Base-by-base conservation (phyloP, 2,329 filamentous ascomycete species). In the Epichloe gansuensis region DNA sequence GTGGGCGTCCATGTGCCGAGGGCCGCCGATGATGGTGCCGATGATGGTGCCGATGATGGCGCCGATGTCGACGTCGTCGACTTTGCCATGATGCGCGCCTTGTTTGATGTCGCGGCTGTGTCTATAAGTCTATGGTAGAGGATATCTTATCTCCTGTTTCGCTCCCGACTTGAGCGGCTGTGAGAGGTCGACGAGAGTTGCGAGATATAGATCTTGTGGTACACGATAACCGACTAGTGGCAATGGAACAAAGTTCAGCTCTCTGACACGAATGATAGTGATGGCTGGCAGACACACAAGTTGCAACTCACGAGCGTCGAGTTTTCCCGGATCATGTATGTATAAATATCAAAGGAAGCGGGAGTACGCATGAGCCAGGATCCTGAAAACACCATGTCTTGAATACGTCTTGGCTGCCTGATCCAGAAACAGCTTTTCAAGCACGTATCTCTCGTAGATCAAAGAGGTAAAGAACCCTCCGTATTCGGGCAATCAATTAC, bases 331-430 rank as follows among this genome's bases (percentile, higher is more conserved):
- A 13, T 23, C 23, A 23, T 23, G 23, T 23, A 23, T 23, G 23
- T 31, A 31, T 31, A 31, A 9, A 9, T 31, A 31, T 9, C 27
- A 31, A 31, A 31, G 3, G 8, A 31, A 31, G 9, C 27, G 27
- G 27, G 27, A 31, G 8, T 31, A 31, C 27, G 8, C 8, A 3
- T 31, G 27, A 31, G 4, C 8, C 27, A 11, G 27, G 3, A 31
- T 31, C 27, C 8, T 11, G 13, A 25, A 49, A 35, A 6, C 47
- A 17, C 38, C 9, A 12, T 5, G 38, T 11, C 25, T 17, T 21
- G 15, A 6, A 42, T 43, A 45, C 49, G 46, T 34, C 54, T 53
- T 53, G 51, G 50, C 50, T 52, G 36, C 51, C 43, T 45, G 15
- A 53, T 53, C 13, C 7, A 36, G 51, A 44, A 44, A 15, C 13